Evolutionary conservation across 345 rosid species (phyloP).

Genomic region (Acer campestre): DNA sequence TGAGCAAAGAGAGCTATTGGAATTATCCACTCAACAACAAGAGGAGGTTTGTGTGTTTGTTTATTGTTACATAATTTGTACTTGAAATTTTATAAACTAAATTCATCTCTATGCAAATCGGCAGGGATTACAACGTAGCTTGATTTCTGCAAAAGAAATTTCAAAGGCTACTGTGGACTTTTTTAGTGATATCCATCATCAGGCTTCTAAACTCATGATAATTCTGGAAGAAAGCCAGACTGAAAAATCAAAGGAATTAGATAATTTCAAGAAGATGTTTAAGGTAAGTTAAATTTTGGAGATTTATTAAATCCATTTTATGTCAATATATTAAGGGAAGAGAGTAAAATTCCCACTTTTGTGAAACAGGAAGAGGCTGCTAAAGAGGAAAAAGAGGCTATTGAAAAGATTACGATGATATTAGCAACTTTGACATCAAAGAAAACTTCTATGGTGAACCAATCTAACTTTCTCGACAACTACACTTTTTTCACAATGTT

Average conservation of each 20-base stretch:
- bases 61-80: slow-evolving; percentile 9
- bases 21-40: slow-evolving; percentile 60
- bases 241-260: slow-evolving; percentile 51
- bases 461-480: not conserved
- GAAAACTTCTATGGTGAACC: slow-evolving; percentile 65
- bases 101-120: slow-evolving; percentile 12
- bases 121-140: slow-evolving; percentile 59
- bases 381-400: slow-evolving; percentile 73
- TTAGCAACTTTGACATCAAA: slow-evolving; percentile 62
- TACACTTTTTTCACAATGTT: not conserved
- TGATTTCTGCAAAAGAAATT: slow-evolving; percentile 61
- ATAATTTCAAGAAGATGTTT: slow-evolving; percentile 59
- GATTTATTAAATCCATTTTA: not conserved
- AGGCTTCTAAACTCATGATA: slow-evolving; percentile 52
- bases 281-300: slow-evolving; percentile 40
- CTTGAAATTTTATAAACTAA: not conserved
- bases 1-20: slow-evolving; percentile 64
- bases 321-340: not conserved
- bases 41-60: slow-evolving; percentile 47
- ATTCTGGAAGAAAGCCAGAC: slow-evolving; percentile 54
- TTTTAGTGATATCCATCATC: slow-evolving; percentile 55
- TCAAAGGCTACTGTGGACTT: slow-evolving; percentile 59
- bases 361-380: slow-evolving; percentile 75
- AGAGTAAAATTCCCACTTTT: slow-evolving; percentile 2
- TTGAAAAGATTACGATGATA: slow-evolving; percentile 63